A percentile compares a stretch with the other conserved stretches of the same genome.
Conservation (phyloP, 139 green algal genomes). For the Trebouxia sp. region DNA sequence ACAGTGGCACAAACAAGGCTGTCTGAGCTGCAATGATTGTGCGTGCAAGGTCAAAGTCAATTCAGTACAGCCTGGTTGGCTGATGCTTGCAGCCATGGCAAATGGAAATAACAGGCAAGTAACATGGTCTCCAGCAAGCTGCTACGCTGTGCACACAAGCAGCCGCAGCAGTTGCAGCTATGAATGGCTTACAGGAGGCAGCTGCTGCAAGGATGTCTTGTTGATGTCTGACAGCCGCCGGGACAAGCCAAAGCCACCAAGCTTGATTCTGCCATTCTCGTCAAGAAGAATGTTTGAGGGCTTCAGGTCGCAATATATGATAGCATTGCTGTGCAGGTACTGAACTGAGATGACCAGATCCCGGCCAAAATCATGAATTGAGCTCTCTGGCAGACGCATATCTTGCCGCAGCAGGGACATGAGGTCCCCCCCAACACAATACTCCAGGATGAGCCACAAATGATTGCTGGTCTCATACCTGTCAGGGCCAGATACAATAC, state of each 20-base stretch:
- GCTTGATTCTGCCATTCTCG: constrained; percentile 90
- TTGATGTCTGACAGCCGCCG: constrained; percentile 74
- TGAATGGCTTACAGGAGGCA: constrained; percentile 33
- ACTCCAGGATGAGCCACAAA: constrained; percentile 98
- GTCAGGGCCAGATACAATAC: too few species aligned
- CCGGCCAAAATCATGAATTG: constrained; percentile 82
- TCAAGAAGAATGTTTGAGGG: constrained; percentile 94
- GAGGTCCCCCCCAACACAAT: constrained; percentile 94
- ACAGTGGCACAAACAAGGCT: too few species aligned
- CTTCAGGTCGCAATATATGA: constrained; percentile 93
- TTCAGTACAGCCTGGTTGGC: too few species aligned
- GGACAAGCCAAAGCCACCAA: constrained; percentile 92
- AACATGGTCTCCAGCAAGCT: too few species aligned
- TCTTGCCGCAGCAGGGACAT: constrained; percentile 85
- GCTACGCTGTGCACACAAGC: not conserved
- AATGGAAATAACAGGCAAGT: too few species aligned
- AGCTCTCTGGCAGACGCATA: constrained; percentile 79
- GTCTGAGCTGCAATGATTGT: too few species aligned
- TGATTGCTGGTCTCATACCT: constrained; percentile 97
- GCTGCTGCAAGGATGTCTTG: constrained; percentile 63
- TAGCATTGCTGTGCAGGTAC: constrained; percentile 79
- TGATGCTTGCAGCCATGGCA: too few species aligned
- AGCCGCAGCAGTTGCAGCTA: not conserved
- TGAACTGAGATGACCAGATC: constrained; percentile 70
- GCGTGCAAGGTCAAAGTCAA: too few species aligned